Evolutionary conservation across 139 green algal genomes (phyloP).

Genomic region (Raphidocelis subcapitata): DNA sequence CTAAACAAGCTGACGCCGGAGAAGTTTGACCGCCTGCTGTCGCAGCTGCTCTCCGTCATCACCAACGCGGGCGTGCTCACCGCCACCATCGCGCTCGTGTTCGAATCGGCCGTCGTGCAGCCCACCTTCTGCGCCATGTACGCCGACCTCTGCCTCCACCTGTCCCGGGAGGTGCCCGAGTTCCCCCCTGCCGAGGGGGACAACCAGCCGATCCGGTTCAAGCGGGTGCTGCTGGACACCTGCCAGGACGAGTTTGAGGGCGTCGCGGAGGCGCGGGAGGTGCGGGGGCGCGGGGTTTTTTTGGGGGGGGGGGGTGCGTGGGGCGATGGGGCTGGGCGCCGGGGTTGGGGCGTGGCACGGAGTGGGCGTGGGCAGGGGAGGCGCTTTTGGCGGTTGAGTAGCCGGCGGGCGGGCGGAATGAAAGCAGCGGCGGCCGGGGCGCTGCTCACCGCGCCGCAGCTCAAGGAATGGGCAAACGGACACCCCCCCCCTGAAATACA

Average conservation of each 20-base stretch:
- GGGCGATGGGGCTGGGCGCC: not conserved
- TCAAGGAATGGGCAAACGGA: not conserved
- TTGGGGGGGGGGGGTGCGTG: not conserved
- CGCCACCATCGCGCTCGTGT: conserved; percentile 88
- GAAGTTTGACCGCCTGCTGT: conserved; percentile 95
- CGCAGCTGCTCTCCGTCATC: conserved; percentile 83
- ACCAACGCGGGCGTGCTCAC: conserved; percentile 57
- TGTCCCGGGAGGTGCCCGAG: conserved; percentile 27
- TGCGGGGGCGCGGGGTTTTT: conserved; percentile 17
- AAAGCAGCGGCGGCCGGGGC: not conserved
- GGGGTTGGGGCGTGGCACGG: not conserved
- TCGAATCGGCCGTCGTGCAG: conserved; percentile 97
- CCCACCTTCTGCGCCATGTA: conserved; percentile 95
- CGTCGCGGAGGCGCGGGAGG: conserved; percentile 58
- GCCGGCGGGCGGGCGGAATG: not conserved
- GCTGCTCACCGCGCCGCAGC: not conserved
- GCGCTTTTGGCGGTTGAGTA: not conserved
- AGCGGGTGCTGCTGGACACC: conserved; percentile 95
- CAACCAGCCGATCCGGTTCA: conserved; percentile 83
- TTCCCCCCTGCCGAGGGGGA: conserved; percentile 48
- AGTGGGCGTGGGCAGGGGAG: not conserved
- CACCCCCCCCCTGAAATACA: no score
- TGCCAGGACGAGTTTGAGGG: conserved; percentile 99
- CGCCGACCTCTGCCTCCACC: conserved; percentile 12
- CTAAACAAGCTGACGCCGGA: conserved; percentile 99